A percentile compares a stretch with the other conserved stretches of the same genome.
These are phyloP conservation scores for Neofusicoccum parvum DNA, from an alignment of 2,329 filamentous ascomycete species.

Conservation along the genomic window DNA sequence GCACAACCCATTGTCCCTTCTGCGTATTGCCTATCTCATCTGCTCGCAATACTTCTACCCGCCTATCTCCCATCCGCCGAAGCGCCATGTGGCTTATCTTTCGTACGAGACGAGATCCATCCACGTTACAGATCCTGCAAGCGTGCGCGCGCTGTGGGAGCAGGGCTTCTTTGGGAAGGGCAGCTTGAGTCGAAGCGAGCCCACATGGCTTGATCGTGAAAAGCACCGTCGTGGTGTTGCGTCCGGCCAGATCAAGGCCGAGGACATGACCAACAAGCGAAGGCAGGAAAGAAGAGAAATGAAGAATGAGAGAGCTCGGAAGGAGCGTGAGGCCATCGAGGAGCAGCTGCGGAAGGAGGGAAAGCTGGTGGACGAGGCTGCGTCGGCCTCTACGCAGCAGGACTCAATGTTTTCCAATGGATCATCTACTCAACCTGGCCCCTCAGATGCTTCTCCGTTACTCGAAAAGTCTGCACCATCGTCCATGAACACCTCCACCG, in stretches of 20 bases:
- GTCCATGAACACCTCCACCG: background rate
- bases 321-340: conserved; percentile 82
- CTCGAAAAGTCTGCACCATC: background rate
- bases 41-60: conserved; percentile 69
- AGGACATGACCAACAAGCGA: conserved; percentile 75
- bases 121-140: conserved; percentile 75
- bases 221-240: conserved; percentile 65
- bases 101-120: conserved; percentile 80
- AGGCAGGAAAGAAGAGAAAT: conserved; percentile 79
- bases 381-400: too few relatives aligned
- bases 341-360: conserved; percentile 64
- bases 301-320: conserved; percentile 89
- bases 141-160: conserved; percentile 85
- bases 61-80: conserved; percentile 64
- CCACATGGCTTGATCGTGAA: conserved; percentile 86
- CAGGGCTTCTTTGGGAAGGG: conserved; percentile 98
- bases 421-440: background rate
- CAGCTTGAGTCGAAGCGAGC: conserved; percentile 88
- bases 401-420: too few relatives aligned
- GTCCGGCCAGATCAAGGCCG: conserved; percentile 54
- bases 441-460: background rate
- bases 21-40: conserved; percentile 79
- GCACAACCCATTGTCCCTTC: conserved; percentile 84
- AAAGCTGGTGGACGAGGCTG: conserved; percentile 29
- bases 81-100: conserved; percentile 74